Conservation (phyloP, 2,329 filamentous ascomycete species). For the Phaeophleospora eucalypticola region DNA sequence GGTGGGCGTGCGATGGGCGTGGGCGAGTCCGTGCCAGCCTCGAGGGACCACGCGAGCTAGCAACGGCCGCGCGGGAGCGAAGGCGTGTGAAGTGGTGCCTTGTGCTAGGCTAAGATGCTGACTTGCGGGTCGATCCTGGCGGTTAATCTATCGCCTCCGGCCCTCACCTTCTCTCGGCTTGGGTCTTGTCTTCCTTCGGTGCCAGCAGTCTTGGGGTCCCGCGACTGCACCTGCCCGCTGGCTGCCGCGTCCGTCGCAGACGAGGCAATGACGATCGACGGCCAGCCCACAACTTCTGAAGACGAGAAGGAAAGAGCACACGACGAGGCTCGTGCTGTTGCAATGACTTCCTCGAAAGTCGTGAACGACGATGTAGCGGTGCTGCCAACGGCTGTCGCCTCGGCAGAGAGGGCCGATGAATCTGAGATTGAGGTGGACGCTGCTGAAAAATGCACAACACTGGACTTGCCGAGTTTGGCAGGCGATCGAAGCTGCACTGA, state of each 20-base stretch:
- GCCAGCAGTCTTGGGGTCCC: too few relatives aligned
- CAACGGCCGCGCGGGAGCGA: slow-evolving; percentile 13
- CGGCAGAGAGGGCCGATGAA: too few relatives aligned
- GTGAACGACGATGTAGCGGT: too few relatives aligned
- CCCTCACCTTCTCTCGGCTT: slow-evolving; percentile 20
- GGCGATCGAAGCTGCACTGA: too few relatives aligned
- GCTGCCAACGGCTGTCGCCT: too few relatives aligned
- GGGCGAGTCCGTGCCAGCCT: background rate
- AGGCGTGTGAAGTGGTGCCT: slow-evolving; percentile 21
- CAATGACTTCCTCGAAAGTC: too few relatives aligned
- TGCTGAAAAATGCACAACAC: too few relatives aligned
- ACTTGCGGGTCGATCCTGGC: slow-evolving; percentile 25
- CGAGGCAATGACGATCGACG: slow-evolving; percentile 21
- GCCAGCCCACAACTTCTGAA: background rate
- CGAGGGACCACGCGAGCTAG: background rate
- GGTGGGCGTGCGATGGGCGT: background rate
- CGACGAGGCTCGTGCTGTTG: too few relatives aligned
- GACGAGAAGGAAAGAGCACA: too few relatives aligned
- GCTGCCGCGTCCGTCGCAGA: slow-evolving; percentile 6
- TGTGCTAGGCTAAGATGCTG: slow-evolving; percentile 22
- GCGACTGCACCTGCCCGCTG: too few relatives aligned
- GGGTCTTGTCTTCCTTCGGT: background rate
- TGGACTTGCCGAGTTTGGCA: too few relatives aligned
- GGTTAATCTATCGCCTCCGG: slow-evolving; percentile 29
- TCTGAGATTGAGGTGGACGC: too few relatives aligned